Conservation (phyloP, 2,329 filamentous ascomycete genomes). For the Fusarium euwallaceae region DNA sequence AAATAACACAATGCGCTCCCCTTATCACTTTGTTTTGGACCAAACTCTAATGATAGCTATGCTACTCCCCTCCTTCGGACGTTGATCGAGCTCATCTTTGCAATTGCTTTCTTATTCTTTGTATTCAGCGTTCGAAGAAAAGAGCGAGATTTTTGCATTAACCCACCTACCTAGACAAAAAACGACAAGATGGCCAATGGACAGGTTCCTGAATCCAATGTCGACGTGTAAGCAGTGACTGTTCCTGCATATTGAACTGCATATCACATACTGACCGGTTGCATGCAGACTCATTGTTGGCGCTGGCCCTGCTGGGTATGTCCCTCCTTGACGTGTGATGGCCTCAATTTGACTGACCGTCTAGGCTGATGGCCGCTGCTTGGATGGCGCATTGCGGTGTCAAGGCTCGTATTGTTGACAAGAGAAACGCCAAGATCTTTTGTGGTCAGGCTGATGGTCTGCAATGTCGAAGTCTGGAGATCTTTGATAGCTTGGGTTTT, state of each 20-base stretch:
- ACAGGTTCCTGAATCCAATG: slow-evolving; percentile 9
- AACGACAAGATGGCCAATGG: slow-evolving; percentile 12
- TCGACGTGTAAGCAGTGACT: slow-evolving; percentile 15
- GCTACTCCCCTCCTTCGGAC: background rate
- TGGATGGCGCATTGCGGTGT: slow-evolving; percentile 31
- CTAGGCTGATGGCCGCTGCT: slow-evolving; percentile 20
- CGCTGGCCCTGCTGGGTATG: slow-evolving; percentile 24
- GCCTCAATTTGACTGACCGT: background rate
- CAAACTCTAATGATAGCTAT: slow-evolving; percentile 1
- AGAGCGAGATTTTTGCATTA: background rate
- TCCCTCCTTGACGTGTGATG: background rate
- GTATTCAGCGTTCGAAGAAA: background rate
- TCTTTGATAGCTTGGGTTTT: slow-evolving; percentile 80
- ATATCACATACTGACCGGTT: background rate
- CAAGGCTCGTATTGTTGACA: slow-evolving; percentile 31
- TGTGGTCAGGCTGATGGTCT: slow-evolving; percentile 31
- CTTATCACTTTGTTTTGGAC: background rate
- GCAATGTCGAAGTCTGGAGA: slow-evolving; percentile 63
- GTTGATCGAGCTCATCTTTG: background rate
- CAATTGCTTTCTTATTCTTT: background rate
- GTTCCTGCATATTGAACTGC: background rate
- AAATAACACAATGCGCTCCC: background rate
- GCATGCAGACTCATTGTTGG: slow-evolving; percentile 19
- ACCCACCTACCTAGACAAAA: background rate
- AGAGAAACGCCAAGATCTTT: slow-evolving; percentile 26